These are phyloP conservation scores for Melastoma candidum DNA, from an alignment of 441 rosid genomes.

Conservation along the genomic window DNA sequence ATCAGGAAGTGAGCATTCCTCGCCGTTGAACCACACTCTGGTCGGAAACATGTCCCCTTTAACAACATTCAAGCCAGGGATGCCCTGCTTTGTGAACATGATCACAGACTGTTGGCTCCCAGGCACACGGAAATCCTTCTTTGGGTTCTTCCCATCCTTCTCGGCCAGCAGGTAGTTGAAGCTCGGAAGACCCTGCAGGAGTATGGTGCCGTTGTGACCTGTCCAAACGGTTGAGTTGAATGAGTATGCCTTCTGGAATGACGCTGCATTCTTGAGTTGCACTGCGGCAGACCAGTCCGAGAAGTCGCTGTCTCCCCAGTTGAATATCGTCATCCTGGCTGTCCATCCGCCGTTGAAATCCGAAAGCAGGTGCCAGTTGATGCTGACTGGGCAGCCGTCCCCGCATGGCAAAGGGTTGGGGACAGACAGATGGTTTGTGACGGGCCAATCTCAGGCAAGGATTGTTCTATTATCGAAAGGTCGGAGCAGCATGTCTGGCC, in stretches of 20 bases:
- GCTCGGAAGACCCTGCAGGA: slow-evolving; percentile 32
- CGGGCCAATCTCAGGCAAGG: slow-evolving; percentile 29
- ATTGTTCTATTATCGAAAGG: slow-evolving; percentile 44
- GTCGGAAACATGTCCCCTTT: slow-evolving; percentile 40
- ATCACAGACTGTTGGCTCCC: slow-evolving; percentile 42
- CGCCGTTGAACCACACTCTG: slow-evolving; percentile 38
- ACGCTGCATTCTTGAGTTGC: slow-evolving; percentile 28
- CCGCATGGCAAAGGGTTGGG: slow-evolving; percentile 52
- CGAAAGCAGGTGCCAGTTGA: slow-evolving; percentile 43
- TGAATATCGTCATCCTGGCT: slow-evolving; percentile 40
- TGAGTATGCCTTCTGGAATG: slow-evolving; percentile 33
- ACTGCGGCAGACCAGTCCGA: slow-evolving; percentile 37
- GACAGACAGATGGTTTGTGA: slow-evolving; percentile 16
- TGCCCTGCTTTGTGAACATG: slow-evolving; percentile 37
- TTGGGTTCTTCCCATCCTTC: slow-evolving; percentile 28
- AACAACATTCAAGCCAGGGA: slow-evolving; percentile 29
- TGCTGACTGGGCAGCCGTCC: slow-evolving; percentile 45
- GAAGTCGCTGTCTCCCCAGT: slow-evolving; percentile 38
- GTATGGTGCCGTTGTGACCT: slow-evolving; percentile 27
- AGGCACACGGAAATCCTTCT: slow-evolving; percentile 32
- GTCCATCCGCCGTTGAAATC: slow-evolving; percentile 44
- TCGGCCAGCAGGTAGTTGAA: slow-evolving; percentile 33
- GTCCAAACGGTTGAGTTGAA: slow-evolving; percentile 34
- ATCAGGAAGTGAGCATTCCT: slow-evolving; percentile 42
- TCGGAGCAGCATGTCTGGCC: slow-evolving; percentile 28